These are phyloP conservation scores for Xylaria bambusicola DNA, from an alignment of 495 filamentous ascomycete species.

Conservation along the genomic window DNA sequence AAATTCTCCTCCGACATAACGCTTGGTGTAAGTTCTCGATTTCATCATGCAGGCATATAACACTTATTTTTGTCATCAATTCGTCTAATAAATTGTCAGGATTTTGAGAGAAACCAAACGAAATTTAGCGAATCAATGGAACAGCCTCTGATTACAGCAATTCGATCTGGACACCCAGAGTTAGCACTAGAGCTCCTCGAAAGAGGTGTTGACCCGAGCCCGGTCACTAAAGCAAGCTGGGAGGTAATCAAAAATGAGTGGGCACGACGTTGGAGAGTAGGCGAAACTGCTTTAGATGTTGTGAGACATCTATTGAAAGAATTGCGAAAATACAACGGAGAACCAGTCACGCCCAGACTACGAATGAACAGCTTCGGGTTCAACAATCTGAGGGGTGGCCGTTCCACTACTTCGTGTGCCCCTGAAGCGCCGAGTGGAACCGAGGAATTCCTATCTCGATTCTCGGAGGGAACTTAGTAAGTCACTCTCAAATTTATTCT, in stretches of 20 bases:
- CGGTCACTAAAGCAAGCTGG: slow-evolving; percentile 42
- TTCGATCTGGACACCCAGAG: slow-evolving; percentile 50
- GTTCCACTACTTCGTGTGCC: neutral
- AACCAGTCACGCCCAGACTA: slow-evolving; percentile 2
- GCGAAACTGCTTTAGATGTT: slow-evolving; percentile 57
- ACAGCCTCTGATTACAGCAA: slow-evolving; percentile 64
- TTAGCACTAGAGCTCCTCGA: slow-evolving; percentile 58
- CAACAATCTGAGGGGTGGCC: no score
- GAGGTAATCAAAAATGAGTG: slow-evolving; percentile 28
- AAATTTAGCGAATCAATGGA: slow-evolving; percentile 39
- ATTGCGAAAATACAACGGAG: slow-evolving; percentile 47
- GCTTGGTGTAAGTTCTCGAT: slow-evolving; percentile 23
- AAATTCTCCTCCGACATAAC: slow-evolving; percentile 30
- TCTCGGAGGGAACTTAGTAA: slow-evolving; percentile 52
- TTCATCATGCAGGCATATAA: no score
- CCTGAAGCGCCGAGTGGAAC: slow-evolving; percentile 22
- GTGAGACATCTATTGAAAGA: slow-evolving; percentile 51
- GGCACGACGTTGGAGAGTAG: slow-evolving; percentile 22
- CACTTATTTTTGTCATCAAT: no score
- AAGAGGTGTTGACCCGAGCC: slow-evolving; percentile 60
- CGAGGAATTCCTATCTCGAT: slow-evolving; percentile 44
- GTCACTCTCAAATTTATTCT: neutral
- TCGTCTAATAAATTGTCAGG: slow-evolving; percentile 31
- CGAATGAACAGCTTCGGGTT: neutral
- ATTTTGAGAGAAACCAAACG: slow-evolving; percentile 45